Percentiles rank a stretch among this genome's conserved stretches.
phyloP scores from a whole-genome alignment of 2,329 filamentous ascomycete genomes.

The Pseudogymnoascus sp. region DNA sequence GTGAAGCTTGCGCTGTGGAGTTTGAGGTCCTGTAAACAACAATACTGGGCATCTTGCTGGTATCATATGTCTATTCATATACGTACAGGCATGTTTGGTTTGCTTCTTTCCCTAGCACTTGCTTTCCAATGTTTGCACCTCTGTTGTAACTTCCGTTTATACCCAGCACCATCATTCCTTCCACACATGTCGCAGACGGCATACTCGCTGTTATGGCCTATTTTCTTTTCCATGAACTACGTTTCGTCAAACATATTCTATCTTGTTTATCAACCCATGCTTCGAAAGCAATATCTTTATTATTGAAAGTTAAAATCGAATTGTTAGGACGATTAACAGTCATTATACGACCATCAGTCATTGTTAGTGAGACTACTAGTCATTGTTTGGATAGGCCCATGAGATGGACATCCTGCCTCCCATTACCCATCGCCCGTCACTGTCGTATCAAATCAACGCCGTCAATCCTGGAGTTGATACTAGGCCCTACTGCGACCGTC shows the following conservation, averaged over 20 bases:
- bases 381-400: not conserved
- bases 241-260: not conserved
- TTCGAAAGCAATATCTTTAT: not conserved
- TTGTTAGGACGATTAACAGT: not conserved
- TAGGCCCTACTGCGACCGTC: not conserved
- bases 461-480: not conserved
- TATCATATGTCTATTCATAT: not conserved
- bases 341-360: no score
- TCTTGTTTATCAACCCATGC: not conserved
- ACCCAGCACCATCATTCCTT: not conserved
- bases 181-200: not conserved
- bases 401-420: not conserved
- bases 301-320: not conserved
- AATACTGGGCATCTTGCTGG: not conserved
- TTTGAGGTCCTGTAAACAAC: not conserved
- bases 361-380: no score
- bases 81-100: not conserved
- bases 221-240: not conserved
- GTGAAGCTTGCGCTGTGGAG: not conserved
- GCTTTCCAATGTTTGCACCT: not conserved
- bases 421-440: not conserved
- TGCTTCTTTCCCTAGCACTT: not conserved
- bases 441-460: not conserved
- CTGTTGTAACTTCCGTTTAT: not conserved
- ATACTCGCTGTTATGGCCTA: not conserved